A percentile compares a stretch with the other conserved stretches of the same genome.
These are phyloP conservation scores for Fraxinus pennsylvanica DNA, from an alignment of 257 asterid genomes.

Conservation along the genomic window DNA sequence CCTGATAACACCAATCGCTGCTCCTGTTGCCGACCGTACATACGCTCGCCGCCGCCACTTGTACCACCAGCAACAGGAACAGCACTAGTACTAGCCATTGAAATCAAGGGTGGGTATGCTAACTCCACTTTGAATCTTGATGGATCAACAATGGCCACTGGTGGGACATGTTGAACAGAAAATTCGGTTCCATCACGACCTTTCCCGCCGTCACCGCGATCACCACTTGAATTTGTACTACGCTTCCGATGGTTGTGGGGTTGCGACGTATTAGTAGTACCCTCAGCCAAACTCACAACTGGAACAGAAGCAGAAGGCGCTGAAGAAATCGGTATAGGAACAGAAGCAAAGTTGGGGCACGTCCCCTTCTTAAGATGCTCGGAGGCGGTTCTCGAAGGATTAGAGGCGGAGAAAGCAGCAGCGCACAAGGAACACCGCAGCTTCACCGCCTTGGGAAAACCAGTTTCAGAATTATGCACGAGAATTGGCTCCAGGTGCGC, in stretches of 20 bases:
- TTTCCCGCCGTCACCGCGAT: slow-evolving; percentile 21
- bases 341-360: slow-evolving; percentile 80
- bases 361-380: slow-evolving; percentile 96
- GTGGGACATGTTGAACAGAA: slow-evolving; percentile 41
- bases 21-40: slow-evolving; percentile 47
- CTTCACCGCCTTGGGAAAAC: slow-evolving; percentile 86
- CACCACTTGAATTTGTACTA: slow-evolving; percentile 19
- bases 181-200: slow-evolving; percentile 28
- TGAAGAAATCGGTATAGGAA: slow-evolving; percentile 69
- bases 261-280: slow-evolving; percentile 15
- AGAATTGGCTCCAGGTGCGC: slow-evolving; percentile 91
- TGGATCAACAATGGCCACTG: slow-evolving; percentile 72
- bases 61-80: slow-evolving; percentile 30
- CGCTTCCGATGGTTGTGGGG: slow-evolving; percentile 52
- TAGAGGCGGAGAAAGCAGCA: slow-evolving; percentile 96
- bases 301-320: slow-evolving; percentile 42
- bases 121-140: slow-evolving; percentile 66
- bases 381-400: slow-evolving; percentile 95
- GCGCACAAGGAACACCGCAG: slow-evolving; percentile 84
- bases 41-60: slow-evolving; percentile 28
- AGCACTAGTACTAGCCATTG: slow-evolving; percentile 42
- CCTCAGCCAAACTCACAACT: slow-evolving; percentile 20
- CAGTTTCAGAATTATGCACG: slow-evolving; percentile 69
- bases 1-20: slow-evolving; percentile 74
- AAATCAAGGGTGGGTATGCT: slow-evolving; percentile 52